Percentiles rank a stretch among this genome's conserved stretches.
Conservation (phyloP, 352 stramenopile genomes). For the Stramenopiles sp. region DNA sequence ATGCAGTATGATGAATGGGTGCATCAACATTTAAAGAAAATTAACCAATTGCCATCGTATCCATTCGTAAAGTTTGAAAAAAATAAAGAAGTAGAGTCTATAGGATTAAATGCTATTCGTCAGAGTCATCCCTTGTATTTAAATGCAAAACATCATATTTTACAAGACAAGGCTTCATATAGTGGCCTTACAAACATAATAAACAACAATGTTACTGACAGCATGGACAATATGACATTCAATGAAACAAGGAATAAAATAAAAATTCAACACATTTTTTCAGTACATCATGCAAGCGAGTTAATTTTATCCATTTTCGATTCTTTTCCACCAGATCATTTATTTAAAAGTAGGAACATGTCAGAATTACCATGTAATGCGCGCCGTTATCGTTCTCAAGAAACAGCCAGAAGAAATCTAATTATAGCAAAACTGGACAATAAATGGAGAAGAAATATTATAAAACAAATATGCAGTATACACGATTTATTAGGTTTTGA, state of each 20-base stretch:
- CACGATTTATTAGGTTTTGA: background rate
- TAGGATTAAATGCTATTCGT: background rate
- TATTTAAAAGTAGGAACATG: background rate
- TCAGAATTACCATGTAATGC: background rate
- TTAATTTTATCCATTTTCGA: background rate
- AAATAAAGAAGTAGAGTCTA: background rate
- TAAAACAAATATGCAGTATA: background rate
- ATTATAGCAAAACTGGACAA: background rate
- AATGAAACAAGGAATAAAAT: background rate
- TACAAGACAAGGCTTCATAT: background rate
- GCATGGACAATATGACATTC: background rate
- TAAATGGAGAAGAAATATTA: background rate
- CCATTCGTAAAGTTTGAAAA: no score
- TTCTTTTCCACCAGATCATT: background rate
- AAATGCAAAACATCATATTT: no score
- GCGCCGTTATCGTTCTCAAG: background rate
- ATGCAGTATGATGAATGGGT: background rate
- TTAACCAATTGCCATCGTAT: no score
- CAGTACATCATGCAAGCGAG: background rate
- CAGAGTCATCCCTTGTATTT: background rate
- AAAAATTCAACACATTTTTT: background rate
- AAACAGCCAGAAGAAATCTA: background rate
- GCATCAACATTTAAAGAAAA: background rate
- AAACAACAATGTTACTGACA: background rate
- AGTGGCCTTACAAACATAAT: background rate